Conservation (phyloP, 1,139 yeast species). For the Protomyces inundatus region DNA sequence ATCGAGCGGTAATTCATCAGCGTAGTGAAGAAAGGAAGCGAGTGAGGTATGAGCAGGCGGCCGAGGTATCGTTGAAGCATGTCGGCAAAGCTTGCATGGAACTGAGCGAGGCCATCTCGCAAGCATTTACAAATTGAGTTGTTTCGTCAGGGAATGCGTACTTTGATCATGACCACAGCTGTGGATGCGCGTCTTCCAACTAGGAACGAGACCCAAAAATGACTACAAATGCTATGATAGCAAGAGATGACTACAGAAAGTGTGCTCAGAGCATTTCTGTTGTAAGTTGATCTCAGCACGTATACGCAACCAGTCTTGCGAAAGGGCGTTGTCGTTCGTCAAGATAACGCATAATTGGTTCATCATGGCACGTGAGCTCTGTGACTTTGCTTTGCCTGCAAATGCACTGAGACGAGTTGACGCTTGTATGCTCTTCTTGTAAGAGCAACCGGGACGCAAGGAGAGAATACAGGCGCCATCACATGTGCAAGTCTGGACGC, state of each 20-base stretch:
- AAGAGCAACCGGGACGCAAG: too few species aligned
- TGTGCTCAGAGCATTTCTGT: background rate
- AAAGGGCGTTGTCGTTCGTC: background rate
- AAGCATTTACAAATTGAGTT: background rate
- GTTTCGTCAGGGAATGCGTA: too few species aligned
- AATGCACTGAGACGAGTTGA: too few species aligned
- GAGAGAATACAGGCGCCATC: too few species aligned
- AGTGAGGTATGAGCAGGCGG: constrained; percentile 11
- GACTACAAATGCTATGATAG: background rate
- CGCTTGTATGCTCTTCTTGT: too few species aligned
- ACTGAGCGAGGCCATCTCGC: background rate
- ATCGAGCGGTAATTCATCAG: constrained; percentile 16
- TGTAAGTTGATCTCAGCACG: background rate
- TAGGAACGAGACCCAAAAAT: background rate
- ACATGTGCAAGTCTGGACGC: too few species aligned
- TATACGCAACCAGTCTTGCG: background rate
- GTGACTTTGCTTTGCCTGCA: too few species aligned
- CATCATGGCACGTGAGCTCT: background rate
- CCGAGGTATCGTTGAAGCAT: background rate
- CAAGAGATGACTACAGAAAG: background rate
- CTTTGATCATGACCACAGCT: too few species aligned
- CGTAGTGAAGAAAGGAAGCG: constrained; percentile 27
- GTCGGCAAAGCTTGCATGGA: background rate
- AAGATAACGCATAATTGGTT: background rate
- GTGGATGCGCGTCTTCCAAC: too few species aligned